Evolutionary conservation across 1,284 basidiomycete species (phyloP), one percentile per base, ranked within the genome.

Genomic region (Ustilago hordei): DNA sequence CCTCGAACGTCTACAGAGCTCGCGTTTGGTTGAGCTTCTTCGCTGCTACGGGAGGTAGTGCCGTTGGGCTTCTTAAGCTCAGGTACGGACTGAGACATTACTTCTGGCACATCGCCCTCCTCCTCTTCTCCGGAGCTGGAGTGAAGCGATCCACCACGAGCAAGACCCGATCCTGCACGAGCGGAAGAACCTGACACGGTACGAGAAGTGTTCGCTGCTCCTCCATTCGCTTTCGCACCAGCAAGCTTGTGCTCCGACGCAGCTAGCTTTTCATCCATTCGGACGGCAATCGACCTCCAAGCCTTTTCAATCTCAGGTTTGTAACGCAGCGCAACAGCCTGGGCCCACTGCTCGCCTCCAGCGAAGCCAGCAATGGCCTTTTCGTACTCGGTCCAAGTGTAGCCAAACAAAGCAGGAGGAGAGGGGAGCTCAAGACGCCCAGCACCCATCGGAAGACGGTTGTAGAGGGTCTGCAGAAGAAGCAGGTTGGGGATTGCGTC

Each of bases 371-470:
- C 68, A 32, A 85, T 79, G 32, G 79, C 77, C n/a, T 75, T 65
- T 17, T 83, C 81, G 65, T 85, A 85, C 28, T 84, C 75, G 28
- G 55, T 50, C 84, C 84, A 85, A 1, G 79, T 68, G 60, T 80
- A 81, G 39, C 75, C 70, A 28, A 84, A 85, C 12, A 82, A 52
- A 35, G 62, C 72, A 7, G 83, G 83, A n/a, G 84, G 84, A 5
- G 79, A 69, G 15, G 79, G 77, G 3, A 84, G 60, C 38, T 77
- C 75, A n/a, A 75, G 55, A 2, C 64, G 54, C 2, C 72, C 66
- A 32, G 69, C 48, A n/a, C 68, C 59, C 32, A 75, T 60, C 1
- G 84, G 84, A 34, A 84, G 69, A 3, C 84, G 81, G 38, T 78
- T 77, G 72, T 80, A 84, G 13, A 82, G 74, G 36, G 85, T 73